A percentile compares a stretch with the other conserved stretches of the same genome.
These are phyloP conservation scores for Diaporthe batatas DNA, from an alignment of 2,329 filamentous ascomycete species.

Conservation along the genomic window DNA sequence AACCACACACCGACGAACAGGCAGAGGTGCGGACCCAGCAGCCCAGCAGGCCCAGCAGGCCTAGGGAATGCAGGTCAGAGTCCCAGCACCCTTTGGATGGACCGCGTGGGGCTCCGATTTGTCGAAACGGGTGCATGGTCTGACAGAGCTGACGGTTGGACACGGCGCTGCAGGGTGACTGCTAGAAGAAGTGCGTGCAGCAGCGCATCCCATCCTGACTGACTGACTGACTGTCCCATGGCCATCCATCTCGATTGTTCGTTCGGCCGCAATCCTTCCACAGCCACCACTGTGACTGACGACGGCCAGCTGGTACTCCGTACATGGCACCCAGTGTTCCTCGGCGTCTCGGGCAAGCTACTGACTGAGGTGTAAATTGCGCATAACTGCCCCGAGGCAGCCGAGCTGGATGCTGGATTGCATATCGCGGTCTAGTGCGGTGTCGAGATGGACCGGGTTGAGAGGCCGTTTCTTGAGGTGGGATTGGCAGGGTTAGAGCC, in stretches of 20 bases:
- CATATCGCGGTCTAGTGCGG: not conserved
- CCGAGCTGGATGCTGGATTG: not conserved
- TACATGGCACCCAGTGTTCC: too few species aligned
- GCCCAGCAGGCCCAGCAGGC: constrained; percentile 2
- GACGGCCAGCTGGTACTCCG: not conserved
- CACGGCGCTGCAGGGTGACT: constrained; percentile 36
- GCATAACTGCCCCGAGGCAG: not conserved
- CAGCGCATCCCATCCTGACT: constrained; percentile 3
- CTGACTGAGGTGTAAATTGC: not conserved
- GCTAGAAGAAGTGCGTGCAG: constrained; percentile 32
- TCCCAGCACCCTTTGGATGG: constrained; percentile 14
- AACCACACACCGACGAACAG: constrained; percentile 12
- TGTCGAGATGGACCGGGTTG: not conserved
- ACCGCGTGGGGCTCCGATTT: constrained; percentile 32
- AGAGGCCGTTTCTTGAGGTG: constrained; percentile 22
- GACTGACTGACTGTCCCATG: not conserved
- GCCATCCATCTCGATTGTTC: constrained; percentile 25
- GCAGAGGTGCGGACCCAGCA: constrained; percentile 18
- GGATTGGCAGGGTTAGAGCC: constrained; percentile 15
- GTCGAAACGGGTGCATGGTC: constrained; percentile 22
- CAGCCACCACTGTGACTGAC: constrained; percentile 20
- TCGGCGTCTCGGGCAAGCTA: not conserved
- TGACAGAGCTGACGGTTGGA: constrained; percentile 35
- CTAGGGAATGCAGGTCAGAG: constrained; percentile 31
- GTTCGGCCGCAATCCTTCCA: constrained; percentile 12